Evolutionary conservation across 169 alveolate genomes (phyloP).

Genomic region (Cryptosporidium bovis): DNA sequence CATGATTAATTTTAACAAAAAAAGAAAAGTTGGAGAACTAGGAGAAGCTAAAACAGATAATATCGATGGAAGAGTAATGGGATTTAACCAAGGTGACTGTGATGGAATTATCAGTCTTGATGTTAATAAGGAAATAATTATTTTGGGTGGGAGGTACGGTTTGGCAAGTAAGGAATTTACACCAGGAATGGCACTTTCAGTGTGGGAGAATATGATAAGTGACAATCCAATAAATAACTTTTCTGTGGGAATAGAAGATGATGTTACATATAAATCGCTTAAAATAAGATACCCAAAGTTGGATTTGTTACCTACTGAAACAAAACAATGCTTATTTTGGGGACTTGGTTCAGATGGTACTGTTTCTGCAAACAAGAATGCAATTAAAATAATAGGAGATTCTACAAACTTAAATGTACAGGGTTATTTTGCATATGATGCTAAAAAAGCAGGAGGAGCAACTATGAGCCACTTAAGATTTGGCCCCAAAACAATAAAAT

Average conservation of each 20-base stretch:
- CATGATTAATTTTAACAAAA: conserved; percentile 45
- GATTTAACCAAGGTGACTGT: neutral
- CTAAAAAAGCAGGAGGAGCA: conserved; percentile 82
- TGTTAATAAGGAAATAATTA: neutral
- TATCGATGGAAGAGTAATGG: conserved; percentile 39
- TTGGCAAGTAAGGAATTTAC: conserved; percentile 80
- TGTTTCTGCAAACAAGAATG: conserved; percentile 81
- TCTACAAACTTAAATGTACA: conserved; percentile 79
- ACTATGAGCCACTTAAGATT: conserved; percentile 80
- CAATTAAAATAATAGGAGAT: conserved; percentile 81
- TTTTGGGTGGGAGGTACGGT: conserved; percentile 79
- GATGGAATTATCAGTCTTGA: neutral
- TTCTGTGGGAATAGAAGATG: conserved; percentile 81
- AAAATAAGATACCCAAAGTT: conserved; percentile 68
- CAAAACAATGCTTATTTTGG: conserved; percentile 80
- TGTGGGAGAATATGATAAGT: conserved; percentile 76
- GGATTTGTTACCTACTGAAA: conserved; percentile 72
- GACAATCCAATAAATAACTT: conserved; percentile 77
- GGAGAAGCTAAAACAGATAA: conserved; percentile 71
- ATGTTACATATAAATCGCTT: conserved; percentile 77
- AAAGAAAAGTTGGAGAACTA: conserved; percentile 76
- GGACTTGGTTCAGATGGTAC: conserved; percentile 82
- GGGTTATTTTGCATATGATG: conserved; percentile 81
- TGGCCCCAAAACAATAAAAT: conserved; percentile 79
- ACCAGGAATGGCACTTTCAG: conserved; percentile 80